Base-by-base conservation (phyloP, 257 asterid genomes). In the Lavandula angustifolia region DNA sequence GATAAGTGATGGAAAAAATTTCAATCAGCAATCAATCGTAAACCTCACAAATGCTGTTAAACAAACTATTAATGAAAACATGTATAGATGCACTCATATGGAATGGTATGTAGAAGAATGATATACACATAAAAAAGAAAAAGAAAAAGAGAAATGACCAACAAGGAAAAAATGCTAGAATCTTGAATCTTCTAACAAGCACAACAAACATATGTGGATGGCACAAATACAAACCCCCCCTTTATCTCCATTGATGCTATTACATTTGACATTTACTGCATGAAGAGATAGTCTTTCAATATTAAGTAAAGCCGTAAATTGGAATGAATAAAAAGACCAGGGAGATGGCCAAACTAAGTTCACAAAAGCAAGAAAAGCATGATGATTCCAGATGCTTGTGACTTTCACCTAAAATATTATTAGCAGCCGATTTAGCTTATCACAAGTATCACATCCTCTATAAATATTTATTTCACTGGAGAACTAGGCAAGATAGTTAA, bases 401-500 rank as follows among this genome's bases (percentile, higher is more conserved):
- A 50, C 58, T 63, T 62, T 62, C 44, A 34, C 40, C 48, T 43
- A 52, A 29, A 29, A 9, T 38, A 33, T 50, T 54, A 38, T 13
- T 10, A 14, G 31, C 44, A 38, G 9, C 38, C 40, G 4, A 50
- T 57, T 62, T 34, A 42, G 22, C 64, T 51, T 14, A 27, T n/a
- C 53, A 42, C 42, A 54, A 61, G 38, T 32, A 67, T 53, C 31
- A 13, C 38, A 32, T n/a, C 42, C 56, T 37, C 54, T 53, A 47
- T 29, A 16, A 22, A 22, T 7, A 29, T 54, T 44, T 16, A 7
- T 54, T 48, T 22, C 40, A 41, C 32, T 8, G n/a, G 13, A 54
- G 9, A 16, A 33, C 13, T n/a, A 61, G 46, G 58, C 46, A 58
- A 27, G 66, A 27, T 32, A 54, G 12, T 61, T 7, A 47, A 12